phyloP scores from a whole-genome alignment of 768 basidiomycete genomes.

The Xerocomellus intermedius region DNA sequence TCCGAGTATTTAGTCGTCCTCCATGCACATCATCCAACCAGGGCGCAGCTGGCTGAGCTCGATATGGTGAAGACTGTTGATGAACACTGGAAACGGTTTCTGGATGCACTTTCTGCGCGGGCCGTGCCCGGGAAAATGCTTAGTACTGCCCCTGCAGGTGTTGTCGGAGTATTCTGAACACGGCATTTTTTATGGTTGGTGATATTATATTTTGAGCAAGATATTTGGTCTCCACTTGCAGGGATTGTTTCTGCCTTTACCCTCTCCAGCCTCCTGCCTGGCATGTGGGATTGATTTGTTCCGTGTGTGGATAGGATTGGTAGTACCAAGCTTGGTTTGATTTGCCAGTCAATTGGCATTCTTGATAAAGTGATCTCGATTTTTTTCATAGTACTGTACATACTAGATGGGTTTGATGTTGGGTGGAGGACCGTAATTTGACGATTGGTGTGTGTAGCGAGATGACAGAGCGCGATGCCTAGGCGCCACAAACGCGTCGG shows the following conservation, averaged over 20 bases:
- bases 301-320: no score
- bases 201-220: not conserved
- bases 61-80: conserved; percentile 7
- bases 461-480: no score
- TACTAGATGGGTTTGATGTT: no score
- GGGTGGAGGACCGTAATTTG: not conserved
- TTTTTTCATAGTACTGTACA: no score
- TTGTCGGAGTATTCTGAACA: not conserved
- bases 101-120: conserved; percentile 15
- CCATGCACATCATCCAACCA: conserved; percentile 50
- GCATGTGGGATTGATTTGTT: no score
- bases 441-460: no score
- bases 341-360: no score
- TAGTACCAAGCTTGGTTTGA: no score
- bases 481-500: conserved; percentile 15
- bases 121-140: not conserved
- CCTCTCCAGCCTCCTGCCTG: no score
- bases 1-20: conserved; percentile 47
- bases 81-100: conserved; percentile 22
- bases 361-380: no score
- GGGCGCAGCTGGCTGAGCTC: conserved; percentile 38
- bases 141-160: not conserved
- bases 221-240: not conserved
- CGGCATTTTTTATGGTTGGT: not conserved
- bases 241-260: not conserved